Conservation (phyloP, 768 basidiomycete genomes). For the Pilatotrama ljubarskyi region DNA sequence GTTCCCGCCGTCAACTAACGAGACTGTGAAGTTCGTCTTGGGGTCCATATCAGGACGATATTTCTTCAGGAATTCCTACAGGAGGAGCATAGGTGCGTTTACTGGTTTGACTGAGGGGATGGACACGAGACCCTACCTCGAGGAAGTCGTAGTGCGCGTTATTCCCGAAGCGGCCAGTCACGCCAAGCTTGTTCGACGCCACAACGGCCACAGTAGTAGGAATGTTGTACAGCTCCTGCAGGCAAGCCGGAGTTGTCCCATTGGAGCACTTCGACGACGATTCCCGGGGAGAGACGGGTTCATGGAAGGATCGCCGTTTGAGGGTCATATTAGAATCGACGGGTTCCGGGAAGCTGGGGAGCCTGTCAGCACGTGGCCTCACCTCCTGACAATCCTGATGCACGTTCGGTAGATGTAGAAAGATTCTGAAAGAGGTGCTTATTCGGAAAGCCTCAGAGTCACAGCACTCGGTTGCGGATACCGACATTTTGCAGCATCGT, state of each 20-base stretch:
- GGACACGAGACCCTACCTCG: not conserved
- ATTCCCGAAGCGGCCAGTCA: constrained; percentile 34
- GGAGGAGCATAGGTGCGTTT: no score
- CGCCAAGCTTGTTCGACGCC: constrained; percentile 29
- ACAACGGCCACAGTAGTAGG: constrained; percentile 20
- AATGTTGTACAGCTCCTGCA: constrained; percentile 32
- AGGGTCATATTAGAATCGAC: not conserved
- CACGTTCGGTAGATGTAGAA: no score
- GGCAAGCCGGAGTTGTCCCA: constrained; percentile 30
- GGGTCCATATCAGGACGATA: constrained; percentile 17
- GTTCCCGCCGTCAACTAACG: constrained; percentile 53
- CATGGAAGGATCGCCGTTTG: constrained; percentile 28
- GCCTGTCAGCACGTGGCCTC: no score
- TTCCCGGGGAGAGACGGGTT: not conserved
- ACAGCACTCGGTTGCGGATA: no score
- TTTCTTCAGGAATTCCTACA: constrained; percentile 50
- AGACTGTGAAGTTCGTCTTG: constrained; percentile 20
- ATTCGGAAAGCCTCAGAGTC: no score
- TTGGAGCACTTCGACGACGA: constrained; percentile 25
- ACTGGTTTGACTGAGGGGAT: no score
- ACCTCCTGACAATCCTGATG: no score
- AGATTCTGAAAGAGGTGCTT: no score
- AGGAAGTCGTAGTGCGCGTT: constrained; percentile 27
- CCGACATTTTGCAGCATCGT: no score
- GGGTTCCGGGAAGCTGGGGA: constrained; percentile 3